Evolutionary conservation across 2,329 filamentous ascomycete species (phyloP).

Genomic region (Xylariomycetidae sp.): DNA sequence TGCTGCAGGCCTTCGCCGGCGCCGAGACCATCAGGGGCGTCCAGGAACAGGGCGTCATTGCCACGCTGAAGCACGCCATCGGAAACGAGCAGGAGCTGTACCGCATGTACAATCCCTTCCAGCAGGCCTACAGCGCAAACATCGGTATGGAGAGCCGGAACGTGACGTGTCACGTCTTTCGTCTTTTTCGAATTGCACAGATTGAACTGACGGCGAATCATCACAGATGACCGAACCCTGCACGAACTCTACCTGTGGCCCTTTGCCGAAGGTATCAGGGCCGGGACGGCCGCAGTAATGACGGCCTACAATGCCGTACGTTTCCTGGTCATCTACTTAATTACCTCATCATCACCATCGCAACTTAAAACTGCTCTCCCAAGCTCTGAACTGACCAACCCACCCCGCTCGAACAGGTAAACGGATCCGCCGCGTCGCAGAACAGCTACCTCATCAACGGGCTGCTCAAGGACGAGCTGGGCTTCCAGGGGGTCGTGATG

Average conservation of each 20-base stretch:
- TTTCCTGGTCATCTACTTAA: no score
- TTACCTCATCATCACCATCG: no score
- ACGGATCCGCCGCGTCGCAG: conserved; percentile 61
- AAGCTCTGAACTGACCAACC: conserved; percentile 6
- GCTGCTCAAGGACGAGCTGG: conserved; percentile 68
- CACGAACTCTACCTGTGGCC: conserved; percentile 79
- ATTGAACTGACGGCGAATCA: no score
- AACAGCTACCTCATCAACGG: conserved; percentile 67
- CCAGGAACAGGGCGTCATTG: conserved; percentile 52
- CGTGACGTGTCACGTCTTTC: background rate
- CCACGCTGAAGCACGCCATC: conserved; percentile 53
- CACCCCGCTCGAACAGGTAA: no score
- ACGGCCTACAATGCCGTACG: conserved; percentile 67
- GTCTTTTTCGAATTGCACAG: no score
- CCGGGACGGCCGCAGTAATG: conserved; percentile 78
- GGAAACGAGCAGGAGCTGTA: conserved; percentile 49
- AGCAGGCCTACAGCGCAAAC: conserved; percentile 57
- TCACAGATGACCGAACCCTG: conserved; percentile 32
- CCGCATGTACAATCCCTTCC: conserved; percentile 50
- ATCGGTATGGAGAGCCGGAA: conserved; percentile 44
- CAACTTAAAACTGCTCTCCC: no score
- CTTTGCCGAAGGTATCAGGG: conserved; percentile 70
- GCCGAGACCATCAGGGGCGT: conserved; percentile 51
- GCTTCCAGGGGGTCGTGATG: conserved; percentile 68
- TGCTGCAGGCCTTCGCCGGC: conserved; percentile 51